Conservation (phyloP, 345 rosid species). For the Moricandia moricandioides region DNA sequence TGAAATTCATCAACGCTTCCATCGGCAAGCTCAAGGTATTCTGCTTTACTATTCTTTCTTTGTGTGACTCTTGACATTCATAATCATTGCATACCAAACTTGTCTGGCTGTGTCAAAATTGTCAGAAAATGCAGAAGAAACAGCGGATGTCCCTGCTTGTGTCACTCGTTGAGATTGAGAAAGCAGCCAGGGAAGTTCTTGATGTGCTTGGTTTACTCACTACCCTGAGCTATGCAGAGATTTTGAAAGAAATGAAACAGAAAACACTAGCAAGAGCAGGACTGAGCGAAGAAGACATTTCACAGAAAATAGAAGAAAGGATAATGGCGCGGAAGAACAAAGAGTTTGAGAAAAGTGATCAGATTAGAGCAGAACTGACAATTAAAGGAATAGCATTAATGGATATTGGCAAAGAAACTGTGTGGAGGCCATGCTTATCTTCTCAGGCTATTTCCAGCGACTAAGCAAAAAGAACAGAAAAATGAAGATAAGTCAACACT, state of each 20-base stretch:
- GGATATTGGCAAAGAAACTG: conserved; percentile 75
- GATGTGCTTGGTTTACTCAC: conserved; percentile 63
- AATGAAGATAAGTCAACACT: conserved; percentile 7
- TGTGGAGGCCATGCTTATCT: conserved; percentile 83
- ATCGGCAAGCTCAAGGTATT: conserved; percentile 63
- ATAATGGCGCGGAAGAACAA: conserved; percentile 55
- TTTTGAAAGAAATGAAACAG: conserved; percentile 60
- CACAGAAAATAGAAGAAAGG: conserved; percentile 56
- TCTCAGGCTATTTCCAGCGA: conserved; percentile 25
- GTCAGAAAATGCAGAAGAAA: conserved; percentile 74
- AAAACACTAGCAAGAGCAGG: conserved; percentile 71
- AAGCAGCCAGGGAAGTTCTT: conserved; percentile 57
- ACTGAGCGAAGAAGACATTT: conserved; percentile 53
- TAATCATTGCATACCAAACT: background rate
- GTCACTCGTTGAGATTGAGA: conserved; percentile 60
- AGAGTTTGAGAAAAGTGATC: conserved; percentile 67
- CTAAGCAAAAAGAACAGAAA: background rate
- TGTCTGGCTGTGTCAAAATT: conserved; percentile 5
- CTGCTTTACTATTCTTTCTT: background rate
- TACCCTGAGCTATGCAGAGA: conserved; percentile 52
- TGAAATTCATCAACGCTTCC: conserved; percentile 71
- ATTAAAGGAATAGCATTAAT: conserved; percentile 70
- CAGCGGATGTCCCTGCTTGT: conserved; percentile 54
- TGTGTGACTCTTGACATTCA: background rate
- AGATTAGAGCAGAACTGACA: conserved; percentile 62